Percentiles rank a stretch among this genome's conserved stretches.
Evolutionary conservation across 225 moss, liverwort and hornwort genomes (phyloP).

Genomic region (Pseudoscleropodium purum): DNA sequence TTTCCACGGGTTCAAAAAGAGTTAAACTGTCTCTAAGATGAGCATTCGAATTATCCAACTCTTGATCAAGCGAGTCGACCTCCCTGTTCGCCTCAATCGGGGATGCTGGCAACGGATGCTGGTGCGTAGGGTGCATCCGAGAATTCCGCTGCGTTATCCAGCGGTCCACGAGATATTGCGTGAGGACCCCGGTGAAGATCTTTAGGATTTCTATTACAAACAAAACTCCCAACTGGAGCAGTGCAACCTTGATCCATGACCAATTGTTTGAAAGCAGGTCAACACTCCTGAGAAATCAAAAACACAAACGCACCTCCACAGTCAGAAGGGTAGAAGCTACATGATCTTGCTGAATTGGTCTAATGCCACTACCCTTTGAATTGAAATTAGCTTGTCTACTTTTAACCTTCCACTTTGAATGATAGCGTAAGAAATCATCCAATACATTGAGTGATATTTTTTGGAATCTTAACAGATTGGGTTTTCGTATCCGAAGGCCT

Average conservation of each 20-base stretch:
- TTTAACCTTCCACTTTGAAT: not conserved
- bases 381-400: not conserved
- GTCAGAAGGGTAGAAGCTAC: not conserved
- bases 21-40: too few species aligned
- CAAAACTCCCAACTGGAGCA: rapidly evolving
- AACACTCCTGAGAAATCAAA: too few species aligned
- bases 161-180: too few species aligned
- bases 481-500: not conserved
- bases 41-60: too few species aligned
- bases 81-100: not conserved
- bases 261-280: not conserved
- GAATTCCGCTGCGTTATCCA: too few species aligned
- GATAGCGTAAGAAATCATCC: not conserved
- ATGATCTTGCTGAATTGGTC: not conserved
- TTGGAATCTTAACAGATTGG: not conserved
- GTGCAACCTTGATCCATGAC: not conserved
- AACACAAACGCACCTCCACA: not conserved
- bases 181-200: too few species aligned
- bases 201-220: not conserved
- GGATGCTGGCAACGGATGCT: too few species aligned
- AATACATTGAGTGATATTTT: not conserved
- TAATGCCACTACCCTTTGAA: not conserved
- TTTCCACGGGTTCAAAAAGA: too few species aligned
- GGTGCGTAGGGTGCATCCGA: too few species aligned
- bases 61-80: too few species aligned